phyloP scores from a whole-genome alignment of 164 flowering plant species.

The Annona cherimola region DNA sequence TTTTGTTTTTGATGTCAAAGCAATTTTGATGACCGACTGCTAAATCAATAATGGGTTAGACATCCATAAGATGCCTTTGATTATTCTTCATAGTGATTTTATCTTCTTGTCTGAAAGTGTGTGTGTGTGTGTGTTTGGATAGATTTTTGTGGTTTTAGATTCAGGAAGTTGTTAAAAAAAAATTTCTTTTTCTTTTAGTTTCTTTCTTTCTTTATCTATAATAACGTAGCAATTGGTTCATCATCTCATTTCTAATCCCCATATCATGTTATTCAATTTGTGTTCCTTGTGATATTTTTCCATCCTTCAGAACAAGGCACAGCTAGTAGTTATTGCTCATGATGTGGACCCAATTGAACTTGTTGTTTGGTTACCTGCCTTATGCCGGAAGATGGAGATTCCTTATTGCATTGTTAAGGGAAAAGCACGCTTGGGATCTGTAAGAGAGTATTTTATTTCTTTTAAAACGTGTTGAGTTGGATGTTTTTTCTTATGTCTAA shows the following conservation, averaged over 20 bases:
- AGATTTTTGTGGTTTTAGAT: no score
- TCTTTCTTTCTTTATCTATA: no score
- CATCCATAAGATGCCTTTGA: not conserved
- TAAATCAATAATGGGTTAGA: not conserved
- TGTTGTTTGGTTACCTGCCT: slow-evolving; percentile 72
- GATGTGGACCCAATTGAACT: slow-evolving; percentile 75
- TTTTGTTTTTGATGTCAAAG: not conserved
- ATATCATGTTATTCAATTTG: not conserved
- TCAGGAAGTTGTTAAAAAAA: not conserved
- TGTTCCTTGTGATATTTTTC: not conserved
- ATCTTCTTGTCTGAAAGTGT: not conserved
- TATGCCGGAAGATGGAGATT: slow-evolving; percentile 73
- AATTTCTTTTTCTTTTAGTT: no score
- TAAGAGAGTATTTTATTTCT: slow-evolving; percentile 11
- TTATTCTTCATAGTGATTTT: not conserved
- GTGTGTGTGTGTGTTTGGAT: no score
- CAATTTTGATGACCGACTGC: not conserved
- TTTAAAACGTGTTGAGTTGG: not conserved
- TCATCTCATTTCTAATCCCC: not conserved
- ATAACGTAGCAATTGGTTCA: not conserved
- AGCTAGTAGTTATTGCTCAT: slow-evolving; percentile 65
- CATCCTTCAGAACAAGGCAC: slow-evolving; percentile 58
- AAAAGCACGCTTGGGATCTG: slow-evolving; percentile 64
- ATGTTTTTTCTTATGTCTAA: not conserved
- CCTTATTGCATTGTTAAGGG: slow-evolving; percentile 81